Conservation (phyloP, 257 asterid genomes). For the Rubia yunnanensis region DNA sequence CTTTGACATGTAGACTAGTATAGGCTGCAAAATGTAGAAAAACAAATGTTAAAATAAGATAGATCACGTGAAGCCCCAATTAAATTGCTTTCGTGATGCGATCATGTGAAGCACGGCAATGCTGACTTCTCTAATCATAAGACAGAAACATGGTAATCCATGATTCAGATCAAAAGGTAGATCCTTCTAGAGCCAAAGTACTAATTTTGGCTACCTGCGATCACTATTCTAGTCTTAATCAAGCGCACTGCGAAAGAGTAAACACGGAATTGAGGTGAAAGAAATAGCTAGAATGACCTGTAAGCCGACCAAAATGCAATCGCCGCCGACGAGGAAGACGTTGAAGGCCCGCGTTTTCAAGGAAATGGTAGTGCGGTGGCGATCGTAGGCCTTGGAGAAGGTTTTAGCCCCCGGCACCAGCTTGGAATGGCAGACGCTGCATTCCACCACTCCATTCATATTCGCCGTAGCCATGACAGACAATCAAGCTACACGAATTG, state of each 20-base stretch:
- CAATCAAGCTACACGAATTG: background rate
- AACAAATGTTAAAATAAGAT: background rate
- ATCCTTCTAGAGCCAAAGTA: conserved; percentile 4
- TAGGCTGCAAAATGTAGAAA: conserved; percentile 49
- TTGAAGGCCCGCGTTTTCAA: conserved; percentile 34
- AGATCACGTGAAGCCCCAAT: background rate
- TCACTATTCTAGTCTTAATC: background rate
- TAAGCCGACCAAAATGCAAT: conserved; percentile 35
- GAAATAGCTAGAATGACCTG: conserved; percentile 19
- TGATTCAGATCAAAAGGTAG: background rate
- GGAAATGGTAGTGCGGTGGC: conserved; percentile 28
- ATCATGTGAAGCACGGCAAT: background rate
- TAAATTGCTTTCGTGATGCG: background rate
- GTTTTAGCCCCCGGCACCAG: conserved; percentile 21
- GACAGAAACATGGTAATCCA: background rate
- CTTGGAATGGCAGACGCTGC: conserved; percentile 44
- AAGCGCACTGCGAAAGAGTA: background rate
- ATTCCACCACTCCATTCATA: conserved; percentile 34
- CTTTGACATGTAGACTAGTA: conserved; percentile 89
- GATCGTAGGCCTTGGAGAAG: conserved; percentile 33
- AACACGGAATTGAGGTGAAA: background rate
- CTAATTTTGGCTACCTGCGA: background rate
- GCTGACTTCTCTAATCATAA: background rate
- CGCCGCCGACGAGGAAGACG: conserved; percentile 30
- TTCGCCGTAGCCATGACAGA: conserved; percentile 10